phyloP scores from a whole-genome alignment of 768 basidiomycete genomes.

The Agaricus blazei region DNA sequence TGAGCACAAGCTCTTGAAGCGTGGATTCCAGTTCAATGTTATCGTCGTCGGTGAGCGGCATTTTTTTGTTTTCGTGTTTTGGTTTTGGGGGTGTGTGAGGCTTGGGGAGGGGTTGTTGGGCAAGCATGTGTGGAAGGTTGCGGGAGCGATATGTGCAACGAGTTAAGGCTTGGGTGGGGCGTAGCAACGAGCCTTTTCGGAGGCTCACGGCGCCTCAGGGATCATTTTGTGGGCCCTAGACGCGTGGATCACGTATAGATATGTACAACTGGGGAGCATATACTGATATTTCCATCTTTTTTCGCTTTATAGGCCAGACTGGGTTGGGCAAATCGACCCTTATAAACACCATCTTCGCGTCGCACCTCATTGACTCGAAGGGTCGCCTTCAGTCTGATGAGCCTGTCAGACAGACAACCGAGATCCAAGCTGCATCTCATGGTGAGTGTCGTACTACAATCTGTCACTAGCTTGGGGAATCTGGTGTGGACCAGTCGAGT shows the following conservation, averaged over 20 bases:
- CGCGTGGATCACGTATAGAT: background rate
- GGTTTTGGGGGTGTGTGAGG: background rate
- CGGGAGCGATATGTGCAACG: background rate
- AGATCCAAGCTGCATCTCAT: conserved; percentile 93
- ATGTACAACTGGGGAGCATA: background rate
- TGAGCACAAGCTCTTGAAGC: conserved; percentile 98
- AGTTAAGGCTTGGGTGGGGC: background rate
- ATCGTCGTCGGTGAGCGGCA: conserved; percentile 83
- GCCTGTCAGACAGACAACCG: conserved; percentile 91
- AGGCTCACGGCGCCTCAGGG: background rate
- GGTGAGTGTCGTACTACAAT: conserved; percentile 45
- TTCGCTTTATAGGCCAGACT: conserved; percentile 69
- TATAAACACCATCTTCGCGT: conserved; percentile 98
- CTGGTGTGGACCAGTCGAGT: background rate
- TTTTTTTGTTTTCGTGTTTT: background rate
- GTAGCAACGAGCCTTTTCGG: background rate
- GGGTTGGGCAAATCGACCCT: conserved; percentile 98
- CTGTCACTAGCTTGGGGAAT: background rate
- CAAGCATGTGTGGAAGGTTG: background rate
- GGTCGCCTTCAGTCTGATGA: conserved; percentile 86
- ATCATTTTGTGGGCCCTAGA: background rate
- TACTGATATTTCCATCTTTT: background rate
- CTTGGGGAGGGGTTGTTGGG: background rate
- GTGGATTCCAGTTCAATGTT: conserved; percentile 99
- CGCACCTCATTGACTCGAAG: conserved; percentile 97